These are phyloP conservation scores for Sistotremastrum niveocremeum DNA, from an alignment of 768 basidiomycete genomes.

Conservation along the genomic window DNA sequence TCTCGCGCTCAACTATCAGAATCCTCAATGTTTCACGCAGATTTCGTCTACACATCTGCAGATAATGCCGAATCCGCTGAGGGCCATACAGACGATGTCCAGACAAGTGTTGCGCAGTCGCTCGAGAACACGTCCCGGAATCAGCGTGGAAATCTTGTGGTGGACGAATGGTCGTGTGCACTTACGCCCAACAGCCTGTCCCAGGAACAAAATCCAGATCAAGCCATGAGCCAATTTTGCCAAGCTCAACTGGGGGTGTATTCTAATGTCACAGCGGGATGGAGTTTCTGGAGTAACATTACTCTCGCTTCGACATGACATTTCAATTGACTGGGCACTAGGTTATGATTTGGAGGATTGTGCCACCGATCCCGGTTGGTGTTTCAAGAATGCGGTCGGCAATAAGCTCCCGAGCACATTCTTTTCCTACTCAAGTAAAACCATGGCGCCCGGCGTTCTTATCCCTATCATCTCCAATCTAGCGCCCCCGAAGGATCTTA, in stretches of 20 bases:
- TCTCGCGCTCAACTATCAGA: constrained; percentile 10
- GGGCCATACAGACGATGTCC: constrained; percentile 28
- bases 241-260: constrained; percentile 46
- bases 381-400: constrained; percentile 48
- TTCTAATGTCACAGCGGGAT: constrained; percentile 41
- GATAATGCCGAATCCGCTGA: constrained; percentile 34
- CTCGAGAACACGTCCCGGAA: constrained; percentile 17
- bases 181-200: constrained; percentile 35
- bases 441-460: constrained; percentile 10
- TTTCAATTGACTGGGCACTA: constrained; percentile 10
- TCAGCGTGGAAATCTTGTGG: constrained; percentile 29
- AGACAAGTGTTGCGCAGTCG: constrained; percentile 11
- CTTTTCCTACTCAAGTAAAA: constrained; percentile 31
- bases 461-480: constrained; percentile 12
- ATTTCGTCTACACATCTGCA: constrained; percentile 48
- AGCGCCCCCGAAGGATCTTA: constrained; percentile 9
- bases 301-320: background rate
- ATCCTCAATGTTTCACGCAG: constrained; percentile 16
- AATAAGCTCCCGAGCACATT: constrained; percentile 43
- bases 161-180: constrained; percentile 41
- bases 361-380: constrained; percentile 49
- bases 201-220: constrained; percentile 28
- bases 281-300: constrained; percentile 55
- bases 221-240: constrained; percentile 39
- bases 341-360: constrained; percentile 53